Base-by-base conservation (phyloP, 306 rosid genomes). In the Myrica gale region DNA sequence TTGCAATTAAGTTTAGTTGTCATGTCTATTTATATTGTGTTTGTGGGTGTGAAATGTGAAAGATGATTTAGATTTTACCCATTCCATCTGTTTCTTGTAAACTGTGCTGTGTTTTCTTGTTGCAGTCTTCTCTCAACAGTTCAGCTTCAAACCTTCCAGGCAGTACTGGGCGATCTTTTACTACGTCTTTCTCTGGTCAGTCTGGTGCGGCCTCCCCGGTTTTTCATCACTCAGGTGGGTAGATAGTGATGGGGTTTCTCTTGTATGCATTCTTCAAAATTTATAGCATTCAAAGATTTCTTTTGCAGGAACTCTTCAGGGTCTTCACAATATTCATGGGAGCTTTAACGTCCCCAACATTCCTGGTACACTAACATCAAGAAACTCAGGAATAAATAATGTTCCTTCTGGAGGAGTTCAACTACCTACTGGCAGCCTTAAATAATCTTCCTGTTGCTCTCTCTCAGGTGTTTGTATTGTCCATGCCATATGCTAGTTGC, bases 321-420 rank as follows among this genome's bases (percentile, higher is more conserved):
- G 97, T 60, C 76, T 95, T 83, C 97, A 95, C 80, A 92, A 89
- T 69, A 82, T 95, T 80, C 97, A 95, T 76, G 97, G 97, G 74
- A 87, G 85, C 90, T 92, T 88, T 87, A 95, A 88, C 74, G 92
- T 95, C 84, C 97, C 97, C 55, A 95, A 88, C 85, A 88, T 92
- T 85, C 90, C 87, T 0, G 91, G 92, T 60, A 70, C 93, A 43
- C 79, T 92, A 42, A 61, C 96, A 50, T 89, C 97, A 82, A 89
- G 97, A 87, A 95, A 90, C 75, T 86, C 97, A 42, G 75, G 93
- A 60, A 77, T 95, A 81, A 89, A 85, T 75, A 90, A 83, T 20
- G 80, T 92, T 73, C 97, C 97, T 37, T 85, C 99, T 43, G 97
- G 97, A 15, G 99, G 97, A 66, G 93, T 88, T 85, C 99, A 95